These are phyloP conservation scores for Asterophora parasitica DNA, from an alignment of 768 basidiomycete species.

Conservation along the genomic window DNA sequence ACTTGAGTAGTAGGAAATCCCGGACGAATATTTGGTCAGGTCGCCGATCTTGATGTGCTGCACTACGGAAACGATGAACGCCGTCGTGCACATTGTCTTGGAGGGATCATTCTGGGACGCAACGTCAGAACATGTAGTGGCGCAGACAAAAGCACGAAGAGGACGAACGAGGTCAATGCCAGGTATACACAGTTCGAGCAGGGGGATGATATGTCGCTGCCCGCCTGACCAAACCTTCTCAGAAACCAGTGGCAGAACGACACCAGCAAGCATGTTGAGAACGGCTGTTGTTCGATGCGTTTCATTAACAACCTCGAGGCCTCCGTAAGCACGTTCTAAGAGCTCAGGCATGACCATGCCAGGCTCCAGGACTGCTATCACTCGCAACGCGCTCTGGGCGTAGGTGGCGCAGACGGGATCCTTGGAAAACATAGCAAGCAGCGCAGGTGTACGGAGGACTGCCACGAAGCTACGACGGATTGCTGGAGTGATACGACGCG, in stretches of 20 bases:
- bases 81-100: conserved; percentile 76
- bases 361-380: conserved; percentile 78
- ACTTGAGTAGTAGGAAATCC: conserved; percentile 49
- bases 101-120: conserved; percentile 64
- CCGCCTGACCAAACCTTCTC: conserved; percentile 81
- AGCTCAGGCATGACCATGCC: conserved; percentile 84
- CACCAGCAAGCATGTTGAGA: conserved; percentile 74
- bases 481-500: conserved; percentile 69
- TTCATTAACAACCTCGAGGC: conserved; percentile 91
- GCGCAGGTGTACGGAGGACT: conserved; percentile 77
- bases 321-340: conserved; percentile 85
- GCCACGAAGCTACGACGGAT: conserved; percentile 83
- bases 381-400: conserved; percentile 74
- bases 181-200: conserved; percentile 85
- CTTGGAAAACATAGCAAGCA: conserved; percentile 90
- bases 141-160: neutral
- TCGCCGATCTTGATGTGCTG: conserved; percentile 79
- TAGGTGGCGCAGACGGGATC: conserved; percentile 77
- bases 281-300: conserved; percentile 93
- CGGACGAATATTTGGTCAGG: conserved; percentile 57
- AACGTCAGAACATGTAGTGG: conserved; percentile 3
- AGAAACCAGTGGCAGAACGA: conserved; percentile 70
- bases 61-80: conserved; percentile 69
- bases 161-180: conserved; percentile 80
- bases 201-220: conserved; percentile 81